Evolutionary conservation across 148 eudicot species (phyloP).

Genomic region (Vaccinium vitisidaea): DNA sequence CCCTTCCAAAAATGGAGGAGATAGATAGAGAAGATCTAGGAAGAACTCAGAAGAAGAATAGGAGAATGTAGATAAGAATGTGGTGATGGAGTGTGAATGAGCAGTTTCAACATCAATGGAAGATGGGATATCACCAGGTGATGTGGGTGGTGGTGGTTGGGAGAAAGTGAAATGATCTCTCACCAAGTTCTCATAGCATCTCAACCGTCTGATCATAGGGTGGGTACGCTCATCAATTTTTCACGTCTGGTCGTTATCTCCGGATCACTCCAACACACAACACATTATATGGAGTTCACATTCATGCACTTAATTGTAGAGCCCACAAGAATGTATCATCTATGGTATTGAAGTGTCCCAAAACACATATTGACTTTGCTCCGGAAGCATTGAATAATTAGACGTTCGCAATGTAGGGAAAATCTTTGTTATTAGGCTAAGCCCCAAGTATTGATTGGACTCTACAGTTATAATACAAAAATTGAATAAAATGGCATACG

Average conservation of each 20-base stretch:
- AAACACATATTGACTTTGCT: no score
- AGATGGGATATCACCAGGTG: slow-evolving; percentile 13
- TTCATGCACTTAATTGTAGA: no score
- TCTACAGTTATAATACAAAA: background rate
- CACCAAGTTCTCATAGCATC: background rate
- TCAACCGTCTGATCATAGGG: background rate
- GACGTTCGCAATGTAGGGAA: background rate
- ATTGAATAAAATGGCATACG: background rate
- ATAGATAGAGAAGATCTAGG: background rate
- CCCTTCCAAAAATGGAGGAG: slow-evolving; percentile 6
- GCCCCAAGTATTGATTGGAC: background rate
- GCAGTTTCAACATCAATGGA: slow-evolving; percentile 14
- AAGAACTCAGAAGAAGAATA: slow-evolving; percentile 7
- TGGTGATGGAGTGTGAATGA: slow-evolving; percentile 1
- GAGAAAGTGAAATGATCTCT: slow-evolving; percentile 17
- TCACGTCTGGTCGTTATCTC: background rate
- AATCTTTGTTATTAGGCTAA: background rate
- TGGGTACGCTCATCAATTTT: background rate
- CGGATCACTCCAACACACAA: background rate
- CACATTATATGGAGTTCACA: background rate
- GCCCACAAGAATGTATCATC: no score
- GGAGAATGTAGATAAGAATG: slow-evolving; percentile 6
- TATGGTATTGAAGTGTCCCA: no score
- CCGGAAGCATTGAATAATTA: background rate
- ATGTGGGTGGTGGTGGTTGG: slow-evolving; percentile 5